Percentiles rank a stretch among this genome's conserved stretches.
Conservation (phyloP, 2,329 filamentous ascomycete species). For the Rhexocercosporidium sp. region DNA sequence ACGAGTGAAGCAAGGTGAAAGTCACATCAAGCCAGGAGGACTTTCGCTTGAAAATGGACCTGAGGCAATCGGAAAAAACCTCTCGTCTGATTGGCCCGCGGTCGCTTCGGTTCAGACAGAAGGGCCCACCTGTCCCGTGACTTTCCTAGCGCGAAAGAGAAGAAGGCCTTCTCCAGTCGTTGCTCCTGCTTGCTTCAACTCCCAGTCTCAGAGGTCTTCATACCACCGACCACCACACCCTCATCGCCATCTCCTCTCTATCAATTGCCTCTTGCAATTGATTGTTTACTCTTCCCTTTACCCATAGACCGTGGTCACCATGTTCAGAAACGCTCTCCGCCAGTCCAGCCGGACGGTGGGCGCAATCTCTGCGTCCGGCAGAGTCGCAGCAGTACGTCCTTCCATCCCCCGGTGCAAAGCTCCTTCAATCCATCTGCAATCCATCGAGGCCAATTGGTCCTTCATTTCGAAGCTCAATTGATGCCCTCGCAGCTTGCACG, state of each 20-base stretch:
- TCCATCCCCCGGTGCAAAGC: neutral
- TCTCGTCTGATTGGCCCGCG: neutral
- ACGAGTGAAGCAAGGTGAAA: neutral
- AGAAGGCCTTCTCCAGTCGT: slow-evolving; percentile 20
- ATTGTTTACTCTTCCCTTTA: slow-evolving; percentile 57
- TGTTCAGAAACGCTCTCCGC: slow-evolving; percentile 99
- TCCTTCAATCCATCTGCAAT: slow-evolving; percentile 10
- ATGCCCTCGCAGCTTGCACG: slow-evolving; percentile 35
- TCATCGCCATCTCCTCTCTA: slow-evolving; percentile 61
- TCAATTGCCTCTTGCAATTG: slow-evolving; percentile 71
- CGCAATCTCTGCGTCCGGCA: slow-evolving; percentile 89
- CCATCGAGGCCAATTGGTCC: slow-evolving; percentile 7
- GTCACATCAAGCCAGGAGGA: neutral
- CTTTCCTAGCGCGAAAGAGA: slow-evolving; percentile 11
- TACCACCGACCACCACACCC: slow-evolving; percentile 42
- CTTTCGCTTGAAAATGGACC: neutral
- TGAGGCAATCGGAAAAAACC: neutral
- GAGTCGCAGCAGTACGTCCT: slow-evolving; percentile 90
- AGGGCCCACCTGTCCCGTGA: slow-evolving; percentile 21
- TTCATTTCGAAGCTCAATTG: slow-evolving; percentile 25
- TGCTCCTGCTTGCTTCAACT: slow-evolving; percentile 26
- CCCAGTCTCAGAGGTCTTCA: slow-evolving; percentile 9
- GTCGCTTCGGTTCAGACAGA: neutral
- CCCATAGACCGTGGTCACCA: slow-evolving; percentile 64
- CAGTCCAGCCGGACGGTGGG: slow-evolving; percentile 95